Evolutionary conservation across 2,329 filamentous ascomycete species (phyloP).

Genomic region (Fusarium chaquense): DNA sequence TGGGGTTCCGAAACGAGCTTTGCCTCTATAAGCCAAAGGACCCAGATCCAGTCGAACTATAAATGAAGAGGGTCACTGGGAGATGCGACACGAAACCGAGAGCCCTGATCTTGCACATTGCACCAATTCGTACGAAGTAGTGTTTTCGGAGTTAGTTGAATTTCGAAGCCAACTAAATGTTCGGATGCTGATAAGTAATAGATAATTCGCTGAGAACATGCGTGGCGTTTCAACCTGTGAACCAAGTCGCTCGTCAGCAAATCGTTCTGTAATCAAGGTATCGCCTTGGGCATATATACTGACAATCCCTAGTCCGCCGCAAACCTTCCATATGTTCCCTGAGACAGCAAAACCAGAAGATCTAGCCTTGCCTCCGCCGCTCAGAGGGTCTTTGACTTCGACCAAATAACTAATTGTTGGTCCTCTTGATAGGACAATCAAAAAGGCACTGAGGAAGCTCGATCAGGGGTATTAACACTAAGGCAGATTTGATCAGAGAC

Average conservation of each 20-base stretch:
- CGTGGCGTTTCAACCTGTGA: background rate
- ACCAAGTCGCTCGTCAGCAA: background rate
- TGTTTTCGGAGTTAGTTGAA: background rate
- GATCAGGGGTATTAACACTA: background rate
- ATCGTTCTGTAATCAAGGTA: background rate
- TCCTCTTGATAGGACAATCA: fast-evolving
- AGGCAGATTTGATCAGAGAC: background rate
- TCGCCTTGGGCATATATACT: background rate
- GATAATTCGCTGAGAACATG: background rate
- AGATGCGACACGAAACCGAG: background rate
- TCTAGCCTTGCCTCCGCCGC: too few relatives aligned
- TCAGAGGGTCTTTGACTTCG: fast-evolving
- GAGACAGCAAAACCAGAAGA: background rate
- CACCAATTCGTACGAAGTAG: background rate
- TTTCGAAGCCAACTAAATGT: background rate
- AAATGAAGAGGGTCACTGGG: background rate
- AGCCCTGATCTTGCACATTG: background rate
- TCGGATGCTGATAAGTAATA: background rate
- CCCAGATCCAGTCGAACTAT: background rate
- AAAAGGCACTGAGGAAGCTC: fast-evolving
- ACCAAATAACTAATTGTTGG: background rate
- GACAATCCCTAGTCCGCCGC: background rate
- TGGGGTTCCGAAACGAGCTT: background rate
- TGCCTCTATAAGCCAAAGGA: background rate
- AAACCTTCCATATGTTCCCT: background rate